Evolutionary conservation across 192 early-diverging fungal genomes (phyloP), one percentile per base, ranked within the genome.

Genomic region (Coemansia sp.): DNA sequence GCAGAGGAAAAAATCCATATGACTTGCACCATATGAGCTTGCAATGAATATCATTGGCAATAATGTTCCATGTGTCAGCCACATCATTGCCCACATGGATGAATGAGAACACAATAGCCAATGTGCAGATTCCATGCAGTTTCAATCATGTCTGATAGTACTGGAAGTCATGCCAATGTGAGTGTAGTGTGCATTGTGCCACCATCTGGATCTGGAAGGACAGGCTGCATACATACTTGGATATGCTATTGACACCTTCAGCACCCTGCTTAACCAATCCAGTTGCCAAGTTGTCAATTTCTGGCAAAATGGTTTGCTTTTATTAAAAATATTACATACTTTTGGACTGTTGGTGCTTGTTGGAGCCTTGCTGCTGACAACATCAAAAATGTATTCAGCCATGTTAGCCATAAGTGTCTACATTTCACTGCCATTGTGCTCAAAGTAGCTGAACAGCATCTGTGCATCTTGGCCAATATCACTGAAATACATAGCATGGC

Each of bases 351-450:
- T 87, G 30, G 85, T 75, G 23, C 43, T 35, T 0, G 55, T 55
- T n/a, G n/a, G n/a, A 11, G 72, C 68, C 26, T 71, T 67, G 30
- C 41, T 67, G 12, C 91, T 91, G 55, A 92, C 91, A 60, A 89
- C 88, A 57, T 93, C 88, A 46, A 95, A 76, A 35, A 93, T 92
- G 73, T 93, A 95, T 75, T 95, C 93, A 35, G 93, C 93, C 48
- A 90, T 90, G 68, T 95, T 93, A 20, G 84, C 92, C 7, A 74
- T 72, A 5, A 86, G 80, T 16, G 86, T 78, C 63, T 90, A 93
- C 21, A 71, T 78, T 43, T 78, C 81, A 1, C 90, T 91, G 64
- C 93, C 93, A 55, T 92, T 85, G 39, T 68, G 69, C 65, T 93
- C 91, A 87, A 93, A 95, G 80, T 95, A 93, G 14, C 71, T 62